phyloP scores from a whole-genome alignment of 352 stramenopile genomes.

The Thraustochytrium sp. region DNA sequence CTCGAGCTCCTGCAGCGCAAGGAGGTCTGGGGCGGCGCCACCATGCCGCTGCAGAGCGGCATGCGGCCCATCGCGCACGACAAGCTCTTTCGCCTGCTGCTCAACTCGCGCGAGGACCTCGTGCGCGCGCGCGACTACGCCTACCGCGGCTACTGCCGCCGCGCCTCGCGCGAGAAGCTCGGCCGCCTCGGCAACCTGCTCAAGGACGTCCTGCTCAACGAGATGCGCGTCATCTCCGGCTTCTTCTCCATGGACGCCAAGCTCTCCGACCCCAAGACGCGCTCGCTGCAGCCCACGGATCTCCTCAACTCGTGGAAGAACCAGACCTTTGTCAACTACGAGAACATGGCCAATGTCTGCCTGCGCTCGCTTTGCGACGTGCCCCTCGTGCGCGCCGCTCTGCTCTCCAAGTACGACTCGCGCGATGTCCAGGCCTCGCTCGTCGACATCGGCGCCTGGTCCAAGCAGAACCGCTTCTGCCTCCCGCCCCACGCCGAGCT shows the following conservation, averaged over 20 bases:
- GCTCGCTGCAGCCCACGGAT: constrained; percentile 24
- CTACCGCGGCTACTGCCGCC: constrained; percentile 9
- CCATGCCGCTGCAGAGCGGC: constrained; percentile 27
- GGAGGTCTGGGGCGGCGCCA: constrained; percentile 37
- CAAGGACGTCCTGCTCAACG: constrained; percentile 43
- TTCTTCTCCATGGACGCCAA: constrained; percentile 34
- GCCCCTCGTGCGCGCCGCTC: background rate
- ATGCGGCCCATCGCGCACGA: constrained; percentile 27
- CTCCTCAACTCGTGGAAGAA: constrained; percentile 32
- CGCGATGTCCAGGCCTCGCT: constrained; percentile 10
- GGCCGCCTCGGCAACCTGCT: constrained; percentile 23
- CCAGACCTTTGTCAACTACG: constrained; percentile 42
- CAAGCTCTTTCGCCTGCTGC: constrained; percentile 30
- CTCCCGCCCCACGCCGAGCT: background rate
- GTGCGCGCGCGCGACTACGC: constrained; percentile 16
- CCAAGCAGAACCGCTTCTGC: constrained; percentile 14
- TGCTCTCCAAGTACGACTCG: constrained; percentile 38
- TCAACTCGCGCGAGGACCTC: constrained; percentile 19
- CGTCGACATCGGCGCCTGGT: constrained; percentile 42
- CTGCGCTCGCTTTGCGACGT: constrained; percentile 18
- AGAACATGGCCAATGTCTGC: constrained; percentile 40
- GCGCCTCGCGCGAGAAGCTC: constrained; percentile 41
- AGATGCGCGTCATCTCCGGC: constrained; percentile 31
- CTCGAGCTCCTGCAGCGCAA: constrained; percentile 31
- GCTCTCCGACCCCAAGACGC: constrained; percentile 19